Base-by-base conservation (phyloP, 2,329 filamentous ascomycete species). In the Capronia americana region DNA sequence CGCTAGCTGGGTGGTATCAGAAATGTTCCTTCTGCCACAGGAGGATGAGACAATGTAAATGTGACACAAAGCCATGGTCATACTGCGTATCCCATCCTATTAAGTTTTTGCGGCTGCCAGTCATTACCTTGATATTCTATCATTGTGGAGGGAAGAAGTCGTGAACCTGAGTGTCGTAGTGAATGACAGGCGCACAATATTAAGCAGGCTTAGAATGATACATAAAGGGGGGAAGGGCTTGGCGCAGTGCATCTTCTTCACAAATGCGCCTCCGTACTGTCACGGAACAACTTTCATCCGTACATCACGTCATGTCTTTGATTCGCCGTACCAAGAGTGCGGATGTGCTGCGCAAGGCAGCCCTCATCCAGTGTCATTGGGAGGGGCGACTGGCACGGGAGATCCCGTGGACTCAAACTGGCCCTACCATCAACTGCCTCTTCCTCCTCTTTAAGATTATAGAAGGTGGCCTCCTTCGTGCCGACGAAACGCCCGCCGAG, bases 401-500 rank as follows among this genome's bases (percentile, higher is more conserved):
- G 48, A 24, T 51, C 3, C 20, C 48, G 20, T 50, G 24, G 20
- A 24, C 17, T 23, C 23, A 8, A 26, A n/a, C 20, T 23, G 24
- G 23, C 44, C 24, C 11, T 14, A 26, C 41, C 24, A 51, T 51
- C 50, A 38, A 61, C 55, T 28, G 20, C 20, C 26, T 64, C 51
- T 38, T 24, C 30, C 50, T 61, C 56, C 41, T 67, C 61, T 14
- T 54, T 14, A 12, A 46, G 55, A 17, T 60, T 17, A 23, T 64
- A 28, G 61, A 65, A 6, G 41, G 50, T 28, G 65, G 57, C 3
- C 62, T 62, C 28, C 30, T 50, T 57, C 38, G 32, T n/a, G 28
- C 14, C 17, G 30, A 32, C 41, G 62, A 68, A 60, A n/a, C 30
- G n/a, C 30, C 38, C 56, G 14, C 41, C 26, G 59, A 30, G 54